Conservation (phyloP, 169 alveolate species). For the Amoebophrya sp. region DNA sequence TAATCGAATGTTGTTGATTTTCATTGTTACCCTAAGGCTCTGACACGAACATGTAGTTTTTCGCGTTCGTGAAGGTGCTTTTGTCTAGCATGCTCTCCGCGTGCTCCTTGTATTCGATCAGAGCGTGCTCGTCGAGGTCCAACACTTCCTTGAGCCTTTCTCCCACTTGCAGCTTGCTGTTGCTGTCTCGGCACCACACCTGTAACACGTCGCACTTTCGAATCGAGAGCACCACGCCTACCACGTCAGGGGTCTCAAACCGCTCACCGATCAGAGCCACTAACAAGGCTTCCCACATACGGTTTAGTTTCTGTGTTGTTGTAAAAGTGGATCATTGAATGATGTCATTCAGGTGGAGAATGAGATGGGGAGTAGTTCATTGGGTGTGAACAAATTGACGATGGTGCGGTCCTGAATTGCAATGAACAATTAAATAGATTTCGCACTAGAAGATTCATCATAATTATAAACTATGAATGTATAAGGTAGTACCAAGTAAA, state of each 20-base stretch:
- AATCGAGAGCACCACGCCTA: neutral
- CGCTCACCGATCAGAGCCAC: neutral
- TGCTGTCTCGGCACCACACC: neutral
- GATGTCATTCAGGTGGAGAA: too few relatives aligned
- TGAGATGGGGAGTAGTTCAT: too few relatives aligned
- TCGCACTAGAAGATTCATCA: too few relatives aligned
- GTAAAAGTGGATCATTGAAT: too few relatives aligned
- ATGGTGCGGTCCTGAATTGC: too few relatives aligned
- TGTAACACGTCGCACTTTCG: neutral
- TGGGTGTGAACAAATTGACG: too few relatives aligned
- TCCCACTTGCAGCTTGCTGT: neutral
- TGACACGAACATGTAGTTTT: neutral
- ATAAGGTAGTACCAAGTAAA: too few relatives aligned
- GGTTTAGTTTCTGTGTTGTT: neutral
- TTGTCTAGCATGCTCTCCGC: neutral
- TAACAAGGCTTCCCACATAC: neutral
- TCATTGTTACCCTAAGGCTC: neutral
- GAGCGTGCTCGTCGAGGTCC: neutral
- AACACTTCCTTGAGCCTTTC: neutral
- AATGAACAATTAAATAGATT: too few relatives aligned
- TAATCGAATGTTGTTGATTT: too few relatives aligned
- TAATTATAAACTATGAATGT: too few relatives aligned
- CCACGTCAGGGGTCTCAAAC: neutral
- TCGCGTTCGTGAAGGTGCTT: neutral
- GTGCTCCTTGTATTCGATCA: neutral